Percentiles rank a stretch among this genome's conserved stretches.
Conservation (phyloP, 148 eudicot genomes). For the Oxyria digyna region DNA sequence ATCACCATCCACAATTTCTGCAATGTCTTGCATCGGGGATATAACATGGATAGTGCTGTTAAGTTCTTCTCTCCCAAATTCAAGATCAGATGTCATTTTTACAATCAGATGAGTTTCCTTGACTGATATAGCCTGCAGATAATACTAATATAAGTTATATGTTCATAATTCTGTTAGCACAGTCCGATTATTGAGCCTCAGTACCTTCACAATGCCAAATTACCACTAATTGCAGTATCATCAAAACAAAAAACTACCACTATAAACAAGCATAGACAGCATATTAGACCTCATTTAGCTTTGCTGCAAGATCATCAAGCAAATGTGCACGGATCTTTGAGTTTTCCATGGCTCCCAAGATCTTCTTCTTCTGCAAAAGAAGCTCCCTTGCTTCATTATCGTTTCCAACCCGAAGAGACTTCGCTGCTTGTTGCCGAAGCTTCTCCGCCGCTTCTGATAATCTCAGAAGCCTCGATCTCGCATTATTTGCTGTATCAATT, state of each 20-base stretch:
- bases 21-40: constrained; percentile 38
- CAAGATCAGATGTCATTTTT: constrained; percentile 44
- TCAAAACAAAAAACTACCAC: not conserved
- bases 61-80: constrained; percentile 24
- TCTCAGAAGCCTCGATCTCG: constrained; percentile 71
- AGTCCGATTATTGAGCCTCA: too few relatives aligned
- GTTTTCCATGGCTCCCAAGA: constrained; percentile 67
- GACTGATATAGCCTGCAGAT: constrained; percentile 60
- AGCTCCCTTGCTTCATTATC: constrained; percentile 76
- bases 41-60: constrained; percentile 43
- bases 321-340: constrained; percentile 59
- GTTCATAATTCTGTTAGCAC: too few relatives aligned
- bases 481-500: constrained; percentile 53
- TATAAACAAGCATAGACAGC: not conserved
- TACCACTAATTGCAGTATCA: not conserved
- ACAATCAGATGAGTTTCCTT: constrained; percentile 65
- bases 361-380: constrained; percentile 70
- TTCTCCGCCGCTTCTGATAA: constrained; percentile 84
- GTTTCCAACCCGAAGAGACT: constrained; percentile 45
- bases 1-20: constrained; percentile 11
- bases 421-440: constrained; percentile 59
- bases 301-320: constrained; percentile 69
- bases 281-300: constrained; percentile 37
- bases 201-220: too few relatives aligned
- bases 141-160: not conserved